Conservation (phyloP, 371 early-diverging fungal species). For the Parasitella parasitica region DNA sequence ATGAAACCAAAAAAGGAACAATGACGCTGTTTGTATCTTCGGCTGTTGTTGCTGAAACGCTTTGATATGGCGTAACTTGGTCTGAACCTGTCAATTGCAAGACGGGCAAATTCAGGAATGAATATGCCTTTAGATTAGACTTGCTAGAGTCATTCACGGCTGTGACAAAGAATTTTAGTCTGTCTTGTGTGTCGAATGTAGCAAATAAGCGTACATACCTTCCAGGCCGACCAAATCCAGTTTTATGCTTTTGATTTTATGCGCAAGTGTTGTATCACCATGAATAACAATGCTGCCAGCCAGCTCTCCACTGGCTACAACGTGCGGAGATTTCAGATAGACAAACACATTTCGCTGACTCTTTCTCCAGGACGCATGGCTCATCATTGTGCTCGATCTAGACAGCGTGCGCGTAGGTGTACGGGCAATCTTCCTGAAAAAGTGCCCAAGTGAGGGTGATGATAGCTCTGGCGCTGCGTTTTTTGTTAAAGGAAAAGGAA, state of each 20-base stretch:
- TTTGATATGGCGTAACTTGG: neutral
- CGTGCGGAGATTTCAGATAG: slow-evolving; percentile 36
- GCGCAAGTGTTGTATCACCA: neutral
- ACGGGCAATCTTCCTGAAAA: neutral
- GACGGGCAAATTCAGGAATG: neutral
- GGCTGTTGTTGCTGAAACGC: neutral
- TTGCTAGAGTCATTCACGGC: neutral
- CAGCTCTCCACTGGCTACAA: slow-evolving; percentile 29
- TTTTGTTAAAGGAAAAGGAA: neutral
- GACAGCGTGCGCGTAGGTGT: neutral
- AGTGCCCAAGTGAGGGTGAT: neutral
- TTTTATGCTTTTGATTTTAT: neutral
- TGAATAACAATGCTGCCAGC: slow-evolving; percentile 27
- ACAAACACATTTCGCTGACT: slow-evolving; percentile 13
- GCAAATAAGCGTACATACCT: slow-evolving; percentile 7
- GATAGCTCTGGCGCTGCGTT: neutral
- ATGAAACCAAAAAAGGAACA: neutral
- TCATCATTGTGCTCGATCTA: neutral
- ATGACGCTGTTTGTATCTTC: neutral
- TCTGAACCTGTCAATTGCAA: neutral
- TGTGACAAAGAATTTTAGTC: neutral
- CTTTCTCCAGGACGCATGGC: neutral
- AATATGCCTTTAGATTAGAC: neutral
- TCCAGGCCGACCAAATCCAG: slow-evolving; percentile 20
- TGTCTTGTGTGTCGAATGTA: neutral